Base-by-base conservation (phyloP, 805 yeast species). In the Priceomyces castillae region DNA sequence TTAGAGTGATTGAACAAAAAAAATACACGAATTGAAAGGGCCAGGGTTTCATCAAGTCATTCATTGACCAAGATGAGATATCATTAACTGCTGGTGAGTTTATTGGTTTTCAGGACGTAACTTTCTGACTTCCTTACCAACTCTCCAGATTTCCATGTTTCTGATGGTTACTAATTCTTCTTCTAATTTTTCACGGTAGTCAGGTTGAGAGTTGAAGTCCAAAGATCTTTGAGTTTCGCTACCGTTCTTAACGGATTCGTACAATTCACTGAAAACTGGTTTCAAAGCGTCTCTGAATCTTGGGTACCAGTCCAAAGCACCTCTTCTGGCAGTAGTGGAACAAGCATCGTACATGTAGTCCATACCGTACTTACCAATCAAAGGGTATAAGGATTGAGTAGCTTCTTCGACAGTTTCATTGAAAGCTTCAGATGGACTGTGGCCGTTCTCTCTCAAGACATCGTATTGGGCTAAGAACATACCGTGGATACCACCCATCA, bases 271-370 rank as follows among this genome's bases (percentile, higher is more conserved):
- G 82, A 94, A 94, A 48, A 94, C 97, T 65, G 99, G 98, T 81
- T 94, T 94, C 76, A 94, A 82, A 67, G 97, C 97, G 60, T 88
- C 92, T 83, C 90, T 90, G 90, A 94, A 94, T 74, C 86, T 78
- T 74, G 98, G 98, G 81, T 94, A 92, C 99, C 99, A 94, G 81
- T 94, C 99, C 64, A 94, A 82, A 69, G 99, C 99, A 82, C 99
- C 99, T 80, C 99, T 89, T 83, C 98, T 90, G 65, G 99, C 99
- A 58, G 99, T 94, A 67, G 99, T 94, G 58, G 99, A 94, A 78
- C 99, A 94, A 64, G 99, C 99, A 70, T 94, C 98, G 84, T 94
- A 94, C 99, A 94, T 94, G 92, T 94, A 94, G 78, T 94, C 99
- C 99, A 94, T 94, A 79, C 99, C 99, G 82, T 94, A 87, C 77